These are phyloP conservation scores for Phytophthora multivora DNA, from an alignment of 352 stramenopile species.

Conservation along the genomic window DNA sequence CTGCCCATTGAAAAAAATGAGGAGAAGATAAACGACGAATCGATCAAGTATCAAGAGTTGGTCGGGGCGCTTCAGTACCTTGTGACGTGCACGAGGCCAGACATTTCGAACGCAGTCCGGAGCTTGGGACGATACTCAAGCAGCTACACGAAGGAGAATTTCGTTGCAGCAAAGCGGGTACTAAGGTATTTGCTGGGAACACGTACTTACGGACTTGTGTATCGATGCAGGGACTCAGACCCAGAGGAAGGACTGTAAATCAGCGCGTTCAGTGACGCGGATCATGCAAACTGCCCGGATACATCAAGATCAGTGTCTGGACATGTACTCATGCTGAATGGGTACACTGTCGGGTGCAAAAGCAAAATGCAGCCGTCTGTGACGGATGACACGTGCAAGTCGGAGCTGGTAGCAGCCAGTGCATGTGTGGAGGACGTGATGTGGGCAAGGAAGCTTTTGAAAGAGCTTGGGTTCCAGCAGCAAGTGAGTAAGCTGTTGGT, in stretches of 20 bases:
- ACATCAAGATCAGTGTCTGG: not conserved
- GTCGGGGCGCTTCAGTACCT: slow-evolving; percentile 8
- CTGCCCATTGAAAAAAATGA: not conserved
- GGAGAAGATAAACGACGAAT: slow-evolving; percentile 1
- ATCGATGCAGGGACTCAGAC: too few relatives aligned
- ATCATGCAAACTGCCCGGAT: slow-evolving; percentile 5
- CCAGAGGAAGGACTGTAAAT: not conserved
- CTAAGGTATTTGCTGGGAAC: too few relatives aligned
- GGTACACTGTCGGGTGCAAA: slow-evolving; percentile 4
- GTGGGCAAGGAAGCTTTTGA: not conserved
- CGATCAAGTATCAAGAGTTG: slow-evolving; percentile 1
- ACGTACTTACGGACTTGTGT: too few relatives aligned
- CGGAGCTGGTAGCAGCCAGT: slow-evolving; percentile 6
- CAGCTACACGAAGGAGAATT: slow-evolving; percentile 1
- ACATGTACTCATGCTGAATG: slow-evolving; percentile 1
- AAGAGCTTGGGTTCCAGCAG: not conserved
- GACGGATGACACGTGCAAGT: slow-evolving; percentile 8
- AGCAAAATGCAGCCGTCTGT: slow-evolving; percentile 5
- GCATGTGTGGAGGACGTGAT: slow-evolving; percentile 2
- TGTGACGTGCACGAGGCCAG: not conserved
- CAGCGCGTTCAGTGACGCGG: not conserved
- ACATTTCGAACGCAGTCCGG: slow-evolving; percentile 2
- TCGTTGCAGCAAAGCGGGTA: too few relatives aligned
- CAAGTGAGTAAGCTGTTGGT: not conserved
- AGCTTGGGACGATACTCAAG: not conserved